phyloP scores from a whole-genome alignment of 306 rosid species.

The Spatholobus suberectus region DNA sequence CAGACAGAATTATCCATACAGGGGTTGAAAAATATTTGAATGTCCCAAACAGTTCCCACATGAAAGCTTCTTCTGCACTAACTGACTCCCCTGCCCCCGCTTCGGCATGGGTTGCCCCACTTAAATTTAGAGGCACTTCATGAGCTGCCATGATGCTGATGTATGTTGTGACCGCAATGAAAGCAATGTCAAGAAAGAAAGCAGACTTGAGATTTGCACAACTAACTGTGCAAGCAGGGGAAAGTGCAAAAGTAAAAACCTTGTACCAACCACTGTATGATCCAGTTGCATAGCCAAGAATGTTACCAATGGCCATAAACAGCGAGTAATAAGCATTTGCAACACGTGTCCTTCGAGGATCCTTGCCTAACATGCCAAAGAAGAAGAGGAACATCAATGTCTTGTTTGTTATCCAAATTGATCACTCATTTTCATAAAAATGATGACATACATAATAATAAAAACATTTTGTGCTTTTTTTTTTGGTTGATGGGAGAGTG shows the following conservation, averaged over 20 bases:
- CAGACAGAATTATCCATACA: constrained; percentile 79
- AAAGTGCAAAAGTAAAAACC: constrained; percentile 73
- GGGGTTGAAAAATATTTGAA: constrained; percentile 75
- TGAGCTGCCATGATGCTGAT: constrained; percentile 73
- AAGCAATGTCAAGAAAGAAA: constrained; percentile 70
- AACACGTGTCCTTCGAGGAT: constrained; percentile 87
- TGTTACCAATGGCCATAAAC: constrained; percentile 92
- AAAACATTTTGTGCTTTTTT: not conserved
- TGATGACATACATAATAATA: constrained; percentile 8
- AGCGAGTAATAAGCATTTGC: constrained; percentile 97
- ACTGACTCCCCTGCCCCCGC: constrained; percentile 64
- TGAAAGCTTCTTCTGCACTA: constrained; percentile 78
- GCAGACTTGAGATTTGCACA: constrained; percentile 99
- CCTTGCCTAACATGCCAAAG: constrained; percentile 68
- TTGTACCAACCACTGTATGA: constrained; percentile 90
- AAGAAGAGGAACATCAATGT: constrained; percentile 34
- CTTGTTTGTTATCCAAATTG: constrained; percentile 9
- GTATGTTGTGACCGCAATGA: constrained; percentile 74
- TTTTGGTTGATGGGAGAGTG: not conserved
- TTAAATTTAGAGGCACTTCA: constrained; percentile 71
- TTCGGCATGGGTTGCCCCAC: constrained; percentile 46
- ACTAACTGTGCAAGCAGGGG: constrained; percentile 72
- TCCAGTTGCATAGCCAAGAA: constrained; percentile 95
- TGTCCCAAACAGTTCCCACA: constrained; percentile 93
- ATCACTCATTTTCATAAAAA: constrained; percentile 34